Base-by-base conservation (phyloP, 1,139 yeast genomes). In the Candida smagusa region DNA sequence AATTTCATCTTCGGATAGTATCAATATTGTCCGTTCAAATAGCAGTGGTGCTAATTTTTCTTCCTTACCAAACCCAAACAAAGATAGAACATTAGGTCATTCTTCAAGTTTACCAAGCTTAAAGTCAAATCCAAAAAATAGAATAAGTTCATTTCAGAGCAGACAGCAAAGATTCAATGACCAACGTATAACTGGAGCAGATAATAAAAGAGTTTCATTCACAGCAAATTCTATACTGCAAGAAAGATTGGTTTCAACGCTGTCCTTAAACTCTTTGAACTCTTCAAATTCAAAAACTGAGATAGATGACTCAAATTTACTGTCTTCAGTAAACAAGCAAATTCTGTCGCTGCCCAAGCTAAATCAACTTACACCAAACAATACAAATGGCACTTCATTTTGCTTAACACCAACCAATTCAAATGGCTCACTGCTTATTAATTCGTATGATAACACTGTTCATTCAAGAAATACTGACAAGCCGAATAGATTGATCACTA, bases 1-100 rank as follows among this genome's bases (percentile, higher is more conserved):
- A 40, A 52, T 58, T 4, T 61, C 70, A 3, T 67, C 76, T 2
- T 57, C 73, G 1, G 79, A 74, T 37, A 68, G 73, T 48, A 52
- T 67, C n/a, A 58, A 60, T 40, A 44, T 63, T 19, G 54, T 57
- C 12, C 48, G 62, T 37, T 52, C 69, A 6, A 58, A 53, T 36
- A 53, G 53, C 40, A 44, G 47, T 22, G 50, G 49, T 3, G 42
- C 48, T 9, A 42, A 36, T 13, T 21, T 45, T 9, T 28, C 30
- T 9, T 41, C 38, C 28, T 22, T 30, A 11, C 21, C 31, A 6
- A 27, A 38, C 12, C 33, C 41, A 4, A 47, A 43, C 31, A 54
- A 52, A 22, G 43, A 38, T 6, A 49, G 56, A 33, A 38, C 49
- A 8, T 53, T 68, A 35, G 72, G 71, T 2, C 74, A 68, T 52